phyloP scores from a whole-genome alignment of 176 grass and related monocot genomes.

The Musa schizocarpa region DNA sequence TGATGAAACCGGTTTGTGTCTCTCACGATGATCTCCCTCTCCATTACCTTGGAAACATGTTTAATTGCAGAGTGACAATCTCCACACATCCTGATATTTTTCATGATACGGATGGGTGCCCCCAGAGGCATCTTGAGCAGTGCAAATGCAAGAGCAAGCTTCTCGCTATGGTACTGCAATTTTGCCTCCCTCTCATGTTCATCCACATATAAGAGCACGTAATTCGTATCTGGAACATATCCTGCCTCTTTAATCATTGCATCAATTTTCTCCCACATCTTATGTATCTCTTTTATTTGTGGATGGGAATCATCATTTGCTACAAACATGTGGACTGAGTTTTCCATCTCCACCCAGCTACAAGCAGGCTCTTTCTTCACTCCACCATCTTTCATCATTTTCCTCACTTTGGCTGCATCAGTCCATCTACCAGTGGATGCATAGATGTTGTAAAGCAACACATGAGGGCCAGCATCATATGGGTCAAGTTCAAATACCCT shows the following conservation, averaged over 20 bases:
- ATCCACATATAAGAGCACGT: slow-evolving; percentile 41
- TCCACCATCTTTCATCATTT: slow-evolving; percentile 50
- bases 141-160: slow-evolving; percentile 63
- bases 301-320: slow-evolving; percentile 56
- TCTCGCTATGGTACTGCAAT: slow-evolving; percentile 71
- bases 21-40: slow-evolving; percentile 61
- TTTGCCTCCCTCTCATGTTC: slow-evolving; percentile 43
- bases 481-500: slow-evolving; percentile 62
- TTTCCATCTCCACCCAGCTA: slow-evolving; percentile 66
- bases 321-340: slow-evolving; percentile 65
- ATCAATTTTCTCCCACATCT: slow-evolving; percentile 53
- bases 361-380: slow-evolving; percentile 76
- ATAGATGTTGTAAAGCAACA: slow-evolving; percentile 64
- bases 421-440: slow-evolving; percentile 58
- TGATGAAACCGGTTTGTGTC: slow-evolving; percentile 70
- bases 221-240: slow-evolving; percentile 50
- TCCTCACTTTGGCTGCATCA: slow-evolving; percentile 53
- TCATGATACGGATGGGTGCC: slow-evolving; percentile 61
- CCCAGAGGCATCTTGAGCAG: slow-evolving; percentile 45
- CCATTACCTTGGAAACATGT: slow-evolving; percentile 39
- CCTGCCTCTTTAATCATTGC: slow-evolving; percentile 47
- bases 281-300: slow-evolving; percentile 39
- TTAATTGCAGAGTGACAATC: slow-evolving; percentile 73
- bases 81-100: slow-evolving; percentile 71
- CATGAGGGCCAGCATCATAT: slow-evolving; percentile 46